Conservation (phyloP, 2,329 filamentous ascomycete species). For the Helotiales sp. region DNA sequence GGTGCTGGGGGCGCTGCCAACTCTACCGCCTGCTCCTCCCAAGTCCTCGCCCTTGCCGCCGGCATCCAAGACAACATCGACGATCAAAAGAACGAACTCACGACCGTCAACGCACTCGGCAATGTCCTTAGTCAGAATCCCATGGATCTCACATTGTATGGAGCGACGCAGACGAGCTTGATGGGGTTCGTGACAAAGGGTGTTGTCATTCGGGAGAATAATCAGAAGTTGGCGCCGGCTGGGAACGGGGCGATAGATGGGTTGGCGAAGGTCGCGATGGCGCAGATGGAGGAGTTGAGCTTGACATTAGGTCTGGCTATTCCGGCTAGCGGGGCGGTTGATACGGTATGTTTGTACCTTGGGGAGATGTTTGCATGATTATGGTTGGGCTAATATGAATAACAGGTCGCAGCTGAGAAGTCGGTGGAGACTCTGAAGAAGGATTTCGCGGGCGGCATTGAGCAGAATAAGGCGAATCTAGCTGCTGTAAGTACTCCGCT, state of each 20-base stretch:
- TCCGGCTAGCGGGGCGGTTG: background rate
- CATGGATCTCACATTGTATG: conserved; percentile 27
- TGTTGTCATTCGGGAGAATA: conserved; percentile 34
- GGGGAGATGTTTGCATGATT: background rate
- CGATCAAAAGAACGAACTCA: conserved; percentile 33
- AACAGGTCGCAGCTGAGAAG: conserved; percentile 9
- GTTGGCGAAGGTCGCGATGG: conserved; percentile 32
- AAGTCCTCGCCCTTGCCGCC: conserved; percentile 28
- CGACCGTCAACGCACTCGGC: conserved; percentile 28
- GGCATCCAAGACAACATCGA: conserved; percentile 35
- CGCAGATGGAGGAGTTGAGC: conserved; percentile 32
- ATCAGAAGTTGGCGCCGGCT: conserved; percentile 34
- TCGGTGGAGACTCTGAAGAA: conserved; percentile 29
- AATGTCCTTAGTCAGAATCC: conserved; percentile 28
- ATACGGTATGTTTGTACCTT: conserved; percentile 1
- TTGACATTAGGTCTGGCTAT: conserved; percentile 29
- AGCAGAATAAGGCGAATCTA: conserved; percentile 35
- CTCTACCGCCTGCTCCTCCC: conserved; percentile 27
- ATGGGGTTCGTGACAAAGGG: conserved; percentile 34
- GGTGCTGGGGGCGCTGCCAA: too few relatives aligned
- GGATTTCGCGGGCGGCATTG: conserved; percentile 34
- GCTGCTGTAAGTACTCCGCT: conserved; percentile 29
- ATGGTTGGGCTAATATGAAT: background rate
- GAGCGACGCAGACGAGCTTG: conserved; percentile 24
- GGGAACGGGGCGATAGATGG: conserved; percentile 32